Evolutionary conservation across 192 early-diverging fungal species (phyloP).

Genomic region (Haplosporangium gracile): DNA sequence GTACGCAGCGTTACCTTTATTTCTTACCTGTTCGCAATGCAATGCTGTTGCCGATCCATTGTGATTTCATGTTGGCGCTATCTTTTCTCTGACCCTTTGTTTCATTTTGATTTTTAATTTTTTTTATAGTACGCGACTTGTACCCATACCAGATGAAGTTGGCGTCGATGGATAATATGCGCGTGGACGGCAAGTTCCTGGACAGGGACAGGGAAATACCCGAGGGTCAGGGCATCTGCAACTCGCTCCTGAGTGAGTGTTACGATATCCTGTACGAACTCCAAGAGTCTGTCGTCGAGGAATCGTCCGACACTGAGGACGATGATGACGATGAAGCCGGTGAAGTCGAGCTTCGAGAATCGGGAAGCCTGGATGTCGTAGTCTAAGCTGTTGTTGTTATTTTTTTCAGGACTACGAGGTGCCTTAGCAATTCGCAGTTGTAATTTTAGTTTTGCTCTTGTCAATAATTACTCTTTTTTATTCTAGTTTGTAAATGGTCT

Average conservation of each 20-base stretch:
- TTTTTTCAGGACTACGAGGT: background rate
- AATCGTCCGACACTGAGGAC: slow-evolving; percentile 21
- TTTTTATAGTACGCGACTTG: slow-evolving; percentile 71
- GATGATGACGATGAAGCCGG: slow-evolving; percentile 12
- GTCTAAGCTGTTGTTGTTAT: slow-evolving; percentile 4
- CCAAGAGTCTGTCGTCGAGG: slow-evolving; percentile 68
- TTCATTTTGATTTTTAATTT: background rate
- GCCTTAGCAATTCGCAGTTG: background rate
- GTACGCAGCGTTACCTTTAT: slow-evolving; percentile 21
- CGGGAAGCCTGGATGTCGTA: slow-evolving; percentile 46
- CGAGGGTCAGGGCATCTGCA: slow-evolving; percentile 88
- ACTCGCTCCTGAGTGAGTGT: slow-evolving; percentile 88
- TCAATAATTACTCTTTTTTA: slow-evolving; percentile 1
- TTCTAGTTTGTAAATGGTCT: background rate
- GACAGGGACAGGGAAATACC: slow-evolving; percentile 86
- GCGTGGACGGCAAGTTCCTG: slow-evolving; percentile 88
- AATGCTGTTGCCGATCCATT: background rate
- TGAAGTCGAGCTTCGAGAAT: slow-evolving; percentile 33
- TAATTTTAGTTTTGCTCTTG: background rate
- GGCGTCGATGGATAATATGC: slow-evolving; percentile 82
- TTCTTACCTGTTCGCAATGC: background rate
- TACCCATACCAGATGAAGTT: slow-evolving; percentile 94
- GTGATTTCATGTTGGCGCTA: background rate
- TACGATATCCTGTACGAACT: slow-evolving; percentile 88
- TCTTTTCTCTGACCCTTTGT: background rate